Conservation (phyloP, 2,329 filamentous ascomycete species). For the Calonectria henricotiae region DNA sequence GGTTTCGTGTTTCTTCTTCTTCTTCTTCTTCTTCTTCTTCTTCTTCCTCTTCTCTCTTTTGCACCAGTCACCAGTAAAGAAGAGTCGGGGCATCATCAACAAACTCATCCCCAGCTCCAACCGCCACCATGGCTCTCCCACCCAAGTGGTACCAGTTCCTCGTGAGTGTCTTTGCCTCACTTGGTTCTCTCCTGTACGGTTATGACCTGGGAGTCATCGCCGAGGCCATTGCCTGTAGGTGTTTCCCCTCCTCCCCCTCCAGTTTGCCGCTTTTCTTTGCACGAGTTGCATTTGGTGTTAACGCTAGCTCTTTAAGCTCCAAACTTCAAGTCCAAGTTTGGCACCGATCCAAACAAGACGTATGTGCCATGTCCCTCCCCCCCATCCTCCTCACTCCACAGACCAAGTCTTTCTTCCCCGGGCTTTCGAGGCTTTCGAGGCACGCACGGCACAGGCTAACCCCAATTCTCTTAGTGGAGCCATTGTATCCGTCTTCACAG, state of each 20-base stretch:
- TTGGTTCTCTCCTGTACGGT: conserved; percentile 50
- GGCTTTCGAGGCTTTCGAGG: not conserved
- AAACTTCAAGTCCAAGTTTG: conserved; percentile 62
- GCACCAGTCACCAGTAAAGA: not conserved
- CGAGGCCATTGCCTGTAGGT: conserved; percentile 65
- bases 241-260: not conserved
- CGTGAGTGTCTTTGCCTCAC: conserved; percentile 55
- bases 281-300: not conserved
- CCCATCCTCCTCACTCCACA: not conserved
- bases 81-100: not conserved
- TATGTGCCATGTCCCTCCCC: conserved; percentile 45
- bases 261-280: not conserved
- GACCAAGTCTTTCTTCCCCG: not conserved
- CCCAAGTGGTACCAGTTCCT: conserved; percentile 68
- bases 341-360: conserved; percentile 58
- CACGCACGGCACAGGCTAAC: not conserved
- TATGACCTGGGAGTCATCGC: conserved; percentile 59
- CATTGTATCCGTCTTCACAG: conserved; percentile 82
- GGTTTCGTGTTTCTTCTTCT: not conserved
- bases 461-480: conserved; percentile 32
- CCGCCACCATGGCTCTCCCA: conserved; percentile 60
- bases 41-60: not conserved
- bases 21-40: not conserved
- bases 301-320: conserved; percentile 47
- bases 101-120: not conserved